Evolutionary conservation across 352 stramenopile species (phyloP), one percentile per base, ranked within the genome.

Genomic region (Phytophthora crassamura): DNA sequence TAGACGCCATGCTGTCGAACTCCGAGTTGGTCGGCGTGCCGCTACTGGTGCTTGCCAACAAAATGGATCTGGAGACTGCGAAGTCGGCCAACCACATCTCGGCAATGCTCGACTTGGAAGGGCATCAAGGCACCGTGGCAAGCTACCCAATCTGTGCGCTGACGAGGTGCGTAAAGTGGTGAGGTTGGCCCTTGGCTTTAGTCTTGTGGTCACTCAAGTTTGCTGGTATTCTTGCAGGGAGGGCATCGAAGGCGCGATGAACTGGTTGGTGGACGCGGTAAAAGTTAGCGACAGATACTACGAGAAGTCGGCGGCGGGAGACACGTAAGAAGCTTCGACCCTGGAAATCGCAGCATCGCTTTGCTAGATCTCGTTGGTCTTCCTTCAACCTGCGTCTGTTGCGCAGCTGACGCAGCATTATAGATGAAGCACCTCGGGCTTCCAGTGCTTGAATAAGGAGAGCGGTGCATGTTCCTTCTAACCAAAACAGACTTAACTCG

Each of bases 31-130:
- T 68, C n/a, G 88, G 82, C 30, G 75, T 97, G n/a, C 91, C 91
- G 35, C 52, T 98, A 20, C 64, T 97, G n/a, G 74, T 98, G 28
- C 75, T 97, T 18, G 86, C 86, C 22, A 98, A 98, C 73, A 98
- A 98, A 63, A 93, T 95, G 65, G 92, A 98, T 69, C 64, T 97
- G 30, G 75, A 84, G 58, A 61, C 84, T 51, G 77, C 86, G 7
- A 67, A 61, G 16, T 70, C 64, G 9, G 70, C 72, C 4, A 75
- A 77, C 36, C 47, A 71, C 18, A 89, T 92, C 28, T 67, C 70
- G 3, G 64, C 65, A 8, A 61, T 81, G 30, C 51, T 94, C 32
- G 71, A 76, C 12, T 61, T 90, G 40, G 71, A 87, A 20, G 49
- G 50, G 15, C 58, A 82, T 60, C 59, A 66, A 30, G 78, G 77